Evolutionary conservation across 345 rosid genomes (phyloP).

Genomic region (Eucalyptus curtisii): DNA sequence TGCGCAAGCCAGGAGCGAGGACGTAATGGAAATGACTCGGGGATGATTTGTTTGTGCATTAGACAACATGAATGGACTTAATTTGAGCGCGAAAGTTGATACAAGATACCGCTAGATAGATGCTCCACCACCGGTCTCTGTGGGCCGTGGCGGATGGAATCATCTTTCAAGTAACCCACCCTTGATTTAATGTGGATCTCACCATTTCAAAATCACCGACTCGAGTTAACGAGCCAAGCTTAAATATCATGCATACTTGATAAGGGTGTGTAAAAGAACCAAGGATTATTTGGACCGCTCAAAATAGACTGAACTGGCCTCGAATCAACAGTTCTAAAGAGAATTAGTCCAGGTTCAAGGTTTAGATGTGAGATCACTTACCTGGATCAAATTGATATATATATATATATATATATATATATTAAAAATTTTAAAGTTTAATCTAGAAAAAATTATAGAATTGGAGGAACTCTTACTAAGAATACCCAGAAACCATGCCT

Average conservation of each 20-base stretch:
- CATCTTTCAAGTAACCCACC: not conserved
- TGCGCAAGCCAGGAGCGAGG: not conserved
- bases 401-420: too few relatives aligned
- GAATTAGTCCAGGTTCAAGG: fast-evolving
- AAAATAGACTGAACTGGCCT: too few relatives aligned
- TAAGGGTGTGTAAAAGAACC: too few relatives aligned
- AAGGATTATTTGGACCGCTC: fast-evolving
- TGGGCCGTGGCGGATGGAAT: not conserved
- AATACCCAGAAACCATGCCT: fast-evolving
- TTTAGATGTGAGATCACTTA: fast-evolving
- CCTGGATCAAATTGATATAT: fast-evolving
- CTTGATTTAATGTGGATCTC: not conserved
- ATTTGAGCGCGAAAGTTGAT: not conserved
- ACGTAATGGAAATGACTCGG: not conserved
- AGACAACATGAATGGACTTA: not conserved
- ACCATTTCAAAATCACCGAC: fast-evolving
- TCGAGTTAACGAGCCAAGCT: not conserved
- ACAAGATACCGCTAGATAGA: not conserved
- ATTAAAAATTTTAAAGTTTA: too few relatives aligned
- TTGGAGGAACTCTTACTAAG: not conserved
- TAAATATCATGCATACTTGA: not conserved
- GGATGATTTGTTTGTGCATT: not conserved
- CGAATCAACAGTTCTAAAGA: too few relatives aligned
- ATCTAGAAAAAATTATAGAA: not conserved
- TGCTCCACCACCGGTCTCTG: not conserved